Conservation (phyloP, 139 green algal species). For the Dunaliella primolecta region DNA sequence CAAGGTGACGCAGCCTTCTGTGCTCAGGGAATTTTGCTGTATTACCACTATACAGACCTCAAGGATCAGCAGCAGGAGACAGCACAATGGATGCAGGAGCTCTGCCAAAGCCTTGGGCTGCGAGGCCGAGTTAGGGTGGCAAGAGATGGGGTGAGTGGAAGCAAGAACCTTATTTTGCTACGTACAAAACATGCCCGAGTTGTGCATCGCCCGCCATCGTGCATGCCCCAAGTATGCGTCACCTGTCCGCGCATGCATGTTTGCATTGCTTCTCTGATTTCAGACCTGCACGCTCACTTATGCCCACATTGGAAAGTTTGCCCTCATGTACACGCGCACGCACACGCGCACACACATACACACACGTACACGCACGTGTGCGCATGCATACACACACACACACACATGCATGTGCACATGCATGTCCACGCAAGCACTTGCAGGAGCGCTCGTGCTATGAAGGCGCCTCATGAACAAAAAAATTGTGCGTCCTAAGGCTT, state of each 20-base stretch:
- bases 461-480: no score
- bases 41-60: slow-evolving; percentile 26
- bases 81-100: not conserved
- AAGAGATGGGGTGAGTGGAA: slow-evolving; percentile 29
- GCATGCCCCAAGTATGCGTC: no score
- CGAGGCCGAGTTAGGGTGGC: slow-evolving; percentile 27
- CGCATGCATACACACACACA: not conserved
- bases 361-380: not conserved
- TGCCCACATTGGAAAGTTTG: not conserved
- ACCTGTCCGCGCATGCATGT: no score
- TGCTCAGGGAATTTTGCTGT: slow-evolving; percentile 25
- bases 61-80: not conserved
- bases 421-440: no score
- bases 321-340: not conserved
- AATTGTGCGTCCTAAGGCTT: no score
- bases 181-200: not conserved
- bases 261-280: no score
- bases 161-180: not conserved
- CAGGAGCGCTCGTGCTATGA: no score
- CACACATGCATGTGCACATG: not conserved
- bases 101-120: slow-evolving; percentile 10
- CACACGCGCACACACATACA: not conserved
- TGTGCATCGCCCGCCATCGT: no score
- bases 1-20: no score
- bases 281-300: no score